These are phyloP conservation scores for Debaryomyces sp. DNA, from an alignment of 1,139 yeast genomes.

Conservation along the genomic window DNA sequence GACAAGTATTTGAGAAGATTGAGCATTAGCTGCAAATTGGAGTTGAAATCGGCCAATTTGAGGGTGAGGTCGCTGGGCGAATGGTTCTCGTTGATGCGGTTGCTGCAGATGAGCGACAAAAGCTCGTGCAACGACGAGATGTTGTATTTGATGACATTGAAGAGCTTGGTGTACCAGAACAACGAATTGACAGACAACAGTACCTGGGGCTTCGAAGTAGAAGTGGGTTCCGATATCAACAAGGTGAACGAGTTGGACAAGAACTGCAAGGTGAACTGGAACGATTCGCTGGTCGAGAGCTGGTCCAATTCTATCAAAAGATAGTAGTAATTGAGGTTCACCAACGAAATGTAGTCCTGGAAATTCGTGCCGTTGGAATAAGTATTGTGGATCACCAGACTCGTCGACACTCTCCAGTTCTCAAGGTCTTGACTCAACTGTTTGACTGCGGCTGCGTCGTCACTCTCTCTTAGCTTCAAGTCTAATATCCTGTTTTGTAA, in stretches of 20 bases:
- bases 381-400: conserved; percentile 29
- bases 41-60: conserved; percentile 29
- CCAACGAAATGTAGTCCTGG: conserved; percentile 35
- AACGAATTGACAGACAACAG: conserved; percentile 22
- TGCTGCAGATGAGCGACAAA: conserved; percentile 9
- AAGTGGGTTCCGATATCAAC: conserved; percentile 24
- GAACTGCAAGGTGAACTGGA: conserved; percentile 46
- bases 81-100: not conserved
- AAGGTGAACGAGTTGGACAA: conserved; percentile 44
- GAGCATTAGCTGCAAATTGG: conserved; percentile 33
- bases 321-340: conserved; percentile 43
- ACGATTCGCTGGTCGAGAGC: conserved; percentile 37
- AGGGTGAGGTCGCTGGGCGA: conserved; percentile 14
- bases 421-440: conserved; percentile 31
- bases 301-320: conserved; percentile 46
- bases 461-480: conserved; percentile 18
- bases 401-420: conserved; percentile 38
- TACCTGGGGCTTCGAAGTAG: conserved; percentile 13
- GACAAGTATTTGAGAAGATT: conserved; percentile 23
- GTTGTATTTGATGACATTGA: conserved; percentile 37
- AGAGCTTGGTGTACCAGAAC: conserved; percentile 38
- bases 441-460: conserved; percentile 15
- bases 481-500: conserved; percentile 22
- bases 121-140: conserved; percentile 26
- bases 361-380: conserved; percentile 28